A percentile compares a stretch with the other conserved stretches of the same genome.
Conservation (phyloP, 2,329 filamentous ascomycete species). For the Colletotrichum sp. region DNA sequence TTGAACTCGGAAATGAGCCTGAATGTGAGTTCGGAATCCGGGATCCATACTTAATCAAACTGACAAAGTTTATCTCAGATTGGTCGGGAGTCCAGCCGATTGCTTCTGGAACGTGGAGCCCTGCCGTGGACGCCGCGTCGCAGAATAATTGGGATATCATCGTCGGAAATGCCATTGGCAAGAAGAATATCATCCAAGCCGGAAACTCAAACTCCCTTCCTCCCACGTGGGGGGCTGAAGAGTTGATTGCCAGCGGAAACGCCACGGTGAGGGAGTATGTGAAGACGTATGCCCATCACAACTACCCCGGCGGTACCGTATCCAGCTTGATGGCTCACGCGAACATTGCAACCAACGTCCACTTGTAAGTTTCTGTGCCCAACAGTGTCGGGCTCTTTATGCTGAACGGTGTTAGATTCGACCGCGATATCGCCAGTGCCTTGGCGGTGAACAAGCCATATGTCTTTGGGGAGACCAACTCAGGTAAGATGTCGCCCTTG, state of each 20-base stretch:
- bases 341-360: conserved; percentile 38
- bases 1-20: conserved; percentile 63
- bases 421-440: conserved; percentile 43
- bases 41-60: not conserved
- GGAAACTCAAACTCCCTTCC: conserved; percentile 42
- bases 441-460: conserved; percentile 43
- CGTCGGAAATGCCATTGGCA: conserved; percentile 37
- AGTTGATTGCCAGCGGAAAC: conserved; percentile 41
- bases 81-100: conserved; percentile 41
- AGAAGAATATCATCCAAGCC: conserved; percentile 40
- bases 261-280: conserved; percentile 40
- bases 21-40: conserved; percentile 44
- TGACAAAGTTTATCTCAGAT: conserved; percentile 27
- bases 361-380: not conserved
- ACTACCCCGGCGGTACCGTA: conserved; percentile 50
- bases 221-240: conserved; percentile 39
- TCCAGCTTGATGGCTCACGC: conserved; percentile 48
- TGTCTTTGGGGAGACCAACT: conserved; percentile 55
- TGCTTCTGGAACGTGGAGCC: conserved; percentile 38
- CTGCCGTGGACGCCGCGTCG: conserved; percentile 38
- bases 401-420: conserved; percentile 35
- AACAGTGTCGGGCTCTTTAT: not conserved
- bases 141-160: conserved; percentile 41
- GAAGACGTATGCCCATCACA: conserved; percentile 49
- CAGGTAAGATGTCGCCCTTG: conserved; percentile 34